Conservation (phyloP, 2,329 filamentous ascomycete species). For the Kalmusia sp. region DNA sequence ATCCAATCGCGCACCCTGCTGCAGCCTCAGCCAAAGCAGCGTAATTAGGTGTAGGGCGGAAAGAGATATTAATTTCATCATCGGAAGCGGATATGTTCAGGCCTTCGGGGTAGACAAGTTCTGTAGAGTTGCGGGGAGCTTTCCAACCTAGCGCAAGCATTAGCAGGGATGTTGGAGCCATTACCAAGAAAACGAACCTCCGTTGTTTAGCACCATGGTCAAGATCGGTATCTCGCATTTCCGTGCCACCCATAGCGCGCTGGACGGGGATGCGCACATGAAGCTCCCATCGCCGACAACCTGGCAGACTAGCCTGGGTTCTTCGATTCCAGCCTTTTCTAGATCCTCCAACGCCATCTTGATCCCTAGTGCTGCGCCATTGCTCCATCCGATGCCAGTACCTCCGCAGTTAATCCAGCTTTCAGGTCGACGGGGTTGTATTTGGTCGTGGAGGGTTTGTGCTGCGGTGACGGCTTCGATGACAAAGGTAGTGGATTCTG, state of each 20-base stretch:
- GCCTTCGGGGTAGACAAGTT: conserved; percentile 66
- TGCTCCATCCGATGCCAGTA: conserved; percentile 62
- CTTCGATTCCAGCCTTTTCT: conserved; percentile 26
- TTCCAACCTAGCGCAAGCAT: conserved; percentile 63
- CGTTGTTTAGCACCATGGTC: conserved; percentile 65
- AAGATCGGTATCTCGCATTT: conserved; percentile 63
- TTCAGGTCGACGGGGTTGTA: conserved; percentile 42
- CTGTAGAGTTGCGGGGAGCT: conserved; percentile 63
- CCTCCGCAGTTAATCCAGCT: conserved; percentile 63
- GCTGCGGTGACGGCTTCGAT: conserved; percentile 22
- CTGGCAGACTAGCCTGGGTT: conserved; percentile 53
- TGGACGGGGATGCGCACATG: conserved; percentile 62
- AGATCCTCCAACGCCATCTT: conserved; percentile 53
- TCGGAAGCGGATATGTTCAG: conserved; percentile 63
- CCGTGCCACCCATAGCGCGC: conserved; percentile 64
- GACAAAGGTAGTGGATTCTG: conserved; percentile 18
- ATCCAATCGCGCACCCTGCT: too few relatives aligned
- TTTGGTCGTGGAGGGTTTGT: conserved; percentile 20
- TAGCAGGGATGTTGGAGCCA: too few relatives aligned
- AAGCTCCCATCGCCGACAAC: conserved; percentile 66
- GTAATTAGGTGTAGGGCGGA: conserved; percentile 65
- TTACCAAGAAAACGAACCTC: conserved; percentile 56
- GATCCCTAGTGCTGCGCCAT: conserved; percentile 60
- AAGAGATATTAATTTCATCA: conserved; percentile 69
- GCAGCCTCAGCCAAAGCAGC: conserved; percentile 68